A percentile compares a stretch with the other conserved stretches of the same genome.
Evolutionary conservation across 2,329 filamentous ascomycete genomes (phyloP).

Genomic region (Hymenoscyphus fraxineus): DNA sequence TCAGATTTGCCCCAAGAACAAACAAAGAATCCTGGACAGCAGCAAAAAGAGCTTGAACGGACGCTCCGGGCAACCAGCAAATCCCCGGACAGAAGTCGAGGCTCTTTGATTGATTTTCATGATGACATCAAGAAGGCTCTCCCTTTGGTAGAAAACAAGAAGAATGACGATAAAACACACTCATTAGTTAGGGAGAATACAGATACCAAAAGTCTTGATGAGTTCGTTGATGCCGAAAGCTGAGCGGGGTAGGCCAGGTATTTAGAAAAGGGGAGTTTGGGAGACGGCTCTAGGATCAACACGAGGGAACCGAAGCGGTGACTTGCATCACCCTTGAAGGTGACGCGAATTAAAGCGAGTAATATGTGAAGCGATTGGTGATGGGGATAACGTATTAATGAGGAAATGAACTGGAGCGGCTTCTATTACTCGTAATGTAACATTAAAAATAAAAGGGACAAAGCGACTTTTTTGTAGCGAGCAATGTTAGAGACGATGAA

Average conservation of each 20-base stretch:
- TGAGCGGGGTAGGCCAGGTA: neutral
- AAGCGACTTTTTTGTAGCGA: neutral
- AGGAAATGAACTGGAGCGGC: neutral
- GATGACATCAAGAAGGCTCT: slow-evolving; percentile 50
- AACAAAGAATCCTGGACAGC: slow-evolving; percentile 26
- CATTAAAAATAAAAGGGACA: neutral
- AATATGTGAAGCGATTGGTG: neutral
- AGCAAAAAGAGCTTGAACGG: slow-evolving; percentile 31
- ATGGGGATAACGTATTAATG: neutral
- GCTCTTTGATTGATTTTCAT: slow-evolving; percentile 48
- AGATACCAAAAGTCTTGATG: slow-evolving; percentile 32
- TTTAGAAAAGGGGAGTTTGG: neutral
- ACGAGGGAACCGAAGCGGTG: neutral
- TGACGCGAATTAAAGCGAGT: neutral
- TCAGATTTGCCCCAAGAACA: slow-evolving; percentile 28
- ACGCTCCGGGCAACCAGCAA: slow-evolving; percentile 28
- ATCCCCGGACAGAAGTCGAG: slow-evolving; percentile 9
- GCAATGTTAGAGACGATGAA: neutral
- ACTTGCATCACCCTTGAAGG: neutral
- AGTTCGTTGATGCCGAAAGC: slow-evolving; percentile 33
- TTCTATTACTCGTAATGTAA: neutral
- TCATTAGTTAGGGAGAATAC: slow-evolving; percentile 30
- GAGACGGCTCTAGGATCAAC: neutral
- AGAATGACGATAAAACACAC: neutral
- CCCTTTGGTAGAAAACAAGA: slow-evolving; percentile 32